Evolutionary conservation across 2,329 filamentous ascomycete genomes (phyloP), one percentile per base, ranked within the genome.

Genomic region (Xylaria sp.): DNA sequence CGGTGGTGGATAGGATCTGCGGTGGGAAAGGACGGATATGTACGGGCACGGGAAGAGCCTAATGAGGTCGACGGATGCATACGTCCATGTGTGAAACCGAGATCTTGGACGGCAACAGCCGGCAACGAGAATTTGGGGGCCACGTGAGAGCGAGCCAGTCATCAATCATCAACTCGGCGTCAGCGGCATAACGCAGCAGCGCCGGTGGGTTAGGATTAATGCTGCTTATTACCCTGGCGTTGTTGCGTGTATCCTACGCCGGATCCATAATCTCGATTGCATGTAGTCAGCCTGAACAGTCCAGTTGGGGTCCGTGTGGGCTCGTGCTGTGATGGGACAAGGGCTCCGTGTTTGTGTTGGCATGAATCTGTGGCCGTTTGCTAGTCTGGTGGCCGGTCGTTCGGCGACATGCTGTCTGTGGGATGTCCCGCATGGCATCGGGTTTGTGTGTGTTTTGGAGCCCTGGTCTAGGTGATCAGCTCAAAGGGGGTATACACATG

Each of bases 11-110:
- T 73, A 72, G 73, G 74, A 76, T 76, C 75, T 72, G 72, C 75
- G 70, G 60, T 65, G 68, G 75, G 70, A 76, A 72, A 72, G 72
- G 72, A 67, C 74, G 73, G 74, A 73, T 74, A 75, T 75, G 73
- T 75, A 75, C 72, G 74, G 74, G 73, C 68, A 60, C 75, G 75
- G 75, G 75, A 76, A 75, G 74, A 75, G 73, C 75, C 74, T 76
- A 75, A 75, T 69, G 64, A 69, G 70, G 70, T 66, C 70, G 70
- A 73, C 73, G 75, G 75, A 72, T 76, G 73, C 74, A 75, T 73
- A 73, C 67, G 69, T 72, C 68, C 69, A 75, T 76, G 75, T 71
- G 70, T 72, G 72, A 70, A 73, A 74, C 72, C 68, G 58, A 75
- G 69, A 72, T 72, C 65, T 67, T 69, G 46, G 65, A 66, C 69